Evolutionary conservation across 352 stramenopile genomes (phyloP).

Genomic region (Pythium sp.): DNA sequence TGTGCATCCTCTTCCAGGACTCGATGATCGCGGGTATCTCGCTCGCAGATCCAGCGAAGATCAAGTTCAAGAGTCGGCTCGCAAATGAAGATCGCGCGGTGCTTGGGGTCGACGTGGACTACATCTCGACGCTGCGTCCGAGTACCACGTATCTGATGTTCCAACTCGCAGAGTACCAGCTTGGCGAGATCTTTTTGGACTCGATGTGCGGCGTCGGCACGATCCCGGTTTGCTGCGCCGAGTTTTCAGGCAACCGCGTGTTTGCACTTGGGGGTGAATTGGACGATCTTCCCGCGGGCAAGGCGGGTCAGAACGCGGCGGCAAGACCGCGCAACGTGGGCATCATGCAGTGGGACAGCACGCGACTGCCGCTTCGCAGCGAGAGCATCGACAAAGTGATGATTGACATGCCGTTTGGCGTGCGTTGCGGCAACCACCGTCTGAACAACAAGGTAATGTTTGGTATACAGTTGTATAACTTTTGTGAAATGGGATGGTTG

Average conservation of each 20-base stretch:
- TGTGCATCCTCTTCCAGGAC: slow-evolving; percentile 72
- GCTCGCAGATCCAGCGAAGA: slow-evolving; percentile 51
- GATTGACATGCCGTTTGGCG: slow-evolving; percentile 79
- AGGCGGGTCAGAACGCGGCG: slow-evolving; percentile 51
- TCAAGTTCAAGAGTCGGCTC: slow-evolving; percentile 68
- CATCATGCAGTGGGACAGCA: slow-evolving; percentile 67
- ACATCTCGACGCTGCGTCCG: slow-evolving; percentile 72
- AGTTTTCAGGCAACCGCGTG: slow-evolving; percentile 46
- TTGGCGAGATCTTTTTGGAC: slow-evolving; percentile 70
- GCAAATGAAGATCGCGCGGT: slow-evolving; percentile 62
- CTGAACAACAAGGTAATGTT: slow-evolving; percentile 58
- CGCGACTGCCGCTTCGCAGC: slow-evolving; percentile 47
- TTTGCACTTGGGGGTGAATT: slow-evolving; percentile 71
- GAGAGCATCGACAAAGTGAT: slow-evolving; percentile 60
- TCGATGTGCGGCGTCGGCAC: slow-evolving; percentile 83
- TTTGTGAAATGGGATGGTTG: not conserved
- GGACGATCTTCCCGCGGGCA: slow-evolving; percentile 44
- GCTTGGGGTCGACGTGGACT: slow-evolving; percentile 47
- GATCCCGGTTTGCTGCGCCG: slow-evolving; percentile 59
- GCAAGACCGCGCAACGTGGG: slow-evolving; percentile 35
- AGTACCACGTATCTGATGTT: slow-evolving; percentile 80
- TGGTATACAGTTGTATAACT: not conserved
- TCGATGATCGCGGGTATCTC: slow-evolving; percentile 64
- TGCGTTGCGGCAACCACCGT: slow-evolving; percentile 68
- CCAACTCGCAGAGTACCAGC: slow-evolving; percentile 48